Evolutionary conservation across 2,329 filamentous ascomycete species (phyloP).

Genomic region (Aspergillus caelatus): DNA sequence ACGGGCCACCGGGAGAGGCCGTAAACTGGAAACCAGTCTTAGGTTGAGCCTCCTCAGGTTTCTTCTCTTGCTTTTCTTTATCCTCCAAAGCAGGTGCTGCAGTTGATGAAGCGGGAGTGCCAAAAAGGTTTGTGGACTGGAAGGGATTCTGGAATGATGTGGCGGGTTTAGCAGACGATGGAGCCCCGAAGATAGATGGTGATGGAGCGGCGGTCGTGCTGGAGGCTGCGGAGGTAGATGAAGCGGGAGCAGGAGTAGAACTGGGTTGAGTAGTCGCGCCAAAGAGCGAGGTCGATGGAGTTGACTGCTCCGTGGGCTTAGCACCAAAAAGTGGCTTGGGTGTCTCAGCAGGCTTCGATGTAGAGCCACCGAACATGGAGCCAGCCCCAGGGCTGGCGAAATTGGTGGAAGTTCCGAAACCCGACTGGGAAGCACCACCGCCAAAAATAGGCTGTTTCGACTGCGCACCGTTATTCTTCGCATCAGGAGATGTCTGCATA

Average conservation of each 20-base stretch:
- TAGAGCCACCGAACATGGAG: conserved; percentile 22
- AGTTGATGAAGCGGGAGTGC: conserved; percentile 12
- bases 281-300: conserved; percentile 33
- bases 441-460: conserved; percentile 28
- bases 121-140: conserved; percentile 25
- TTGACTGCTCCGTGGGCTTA: conserved; percentile 21
- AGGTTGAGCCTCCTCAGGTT: conserved; percentile 14
- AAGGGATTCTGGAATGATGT: conserved; percentile 26
- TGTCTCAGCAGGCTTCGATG: conserved; percentile 22
- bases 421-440: conserved; percentile 15
- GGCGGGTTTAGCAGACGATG: conserved; percentile 20
- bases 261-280: conserved; percentile 24
- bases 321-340: conserved; percentile 28
- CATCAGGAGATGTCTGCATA: conserved; percentile 40
- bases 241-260: conserved; percentile 16
- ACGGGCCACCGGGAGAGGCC: conserved; percentile 13
- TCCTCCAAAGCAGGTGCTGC: conserved; percentile 15
- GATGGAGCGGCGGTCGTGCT: conserved; percentile 16
- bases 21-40: conserved; percentile 20
- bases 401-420: conserved; percentile 22
- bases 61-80: conserved; percentile 17
- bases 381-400: conserved; percentile 18
- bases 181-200: conserved; percentile 22
- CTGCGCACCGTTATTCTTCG: conserved; percentile 20
- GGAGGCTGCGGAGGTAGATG: conserved; percentile 16